A percentile compares a stretch with the other conserved stretches of the same genome.
Evolutionary conservation across 2,329 filamentous ascomycete genomes (phyloP).

Genomic region (Neofusicoccum umdonicola): DNA sequence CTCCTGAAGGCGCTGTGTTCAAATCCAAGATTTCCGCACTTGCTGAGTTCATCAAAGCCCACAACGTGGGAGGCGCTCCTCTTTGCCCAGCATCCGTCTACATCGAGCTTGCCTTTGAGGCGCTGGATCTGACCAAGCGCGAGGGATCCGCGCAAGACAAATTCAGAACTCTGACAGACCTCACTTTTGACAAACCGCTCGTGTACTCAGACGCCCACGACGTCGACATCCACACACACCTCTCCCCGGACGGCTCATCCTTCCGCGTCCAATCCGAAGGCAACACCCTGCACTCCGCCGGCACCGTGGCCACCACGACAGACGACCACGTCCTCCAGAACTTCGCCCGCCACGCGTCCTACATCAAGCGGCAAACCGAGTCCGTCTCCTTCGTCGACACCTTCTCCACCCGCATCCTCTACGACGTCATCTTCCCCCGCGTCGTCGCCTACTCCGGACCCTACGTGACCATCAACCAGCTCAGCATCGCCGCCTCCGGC

Average conservation of each 20-base stretch:
- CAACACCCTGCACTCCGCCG: slow-evolving; percentile 3
- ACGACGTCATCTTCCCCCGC: slow-evolving; percentile 31
- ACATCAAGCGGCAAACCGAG: slow-evolving; percentile 15
- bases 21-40: background rate
- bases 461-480: slow-evolving; percentile 27
- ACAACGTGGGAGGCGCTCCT: slow-evolving; percentile 11
- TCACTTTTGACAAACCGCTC: slow-evolving; percentile 11
- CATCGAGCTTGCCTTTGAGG: slow-evolving; percentile 8
- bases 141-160: background rate
- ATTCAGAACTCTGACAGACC: background rate
- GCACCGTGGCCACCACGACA: background rate
- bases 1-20: background rate
- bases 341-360: background rate
- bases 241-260: background rate
- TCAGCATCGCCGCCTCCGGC: slow-evolving; percentile 25
- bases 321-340: background rate
- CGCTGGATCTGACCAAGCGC: background rate
- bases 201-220: background rate
- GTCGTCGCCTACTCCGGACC: slow-evolving; percentile 28
- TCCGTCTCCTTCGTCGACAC: slow-evolving; percentile 22
- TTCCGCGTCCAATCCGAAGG: slow-evolving; percentile 8
- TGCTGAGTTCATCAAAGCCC: slow-evolving; percentile 13
- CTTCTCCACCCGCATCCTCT: slow-evolving; percentile 27
- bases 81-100: slow-evolving; percentile 17
- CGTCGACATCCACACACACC: background rate